These are phyloP conservation scores for Cavenderia fasciculata DNA, from an alignment of 78 protist genomes.

Conservation along the genomic window DNA sequence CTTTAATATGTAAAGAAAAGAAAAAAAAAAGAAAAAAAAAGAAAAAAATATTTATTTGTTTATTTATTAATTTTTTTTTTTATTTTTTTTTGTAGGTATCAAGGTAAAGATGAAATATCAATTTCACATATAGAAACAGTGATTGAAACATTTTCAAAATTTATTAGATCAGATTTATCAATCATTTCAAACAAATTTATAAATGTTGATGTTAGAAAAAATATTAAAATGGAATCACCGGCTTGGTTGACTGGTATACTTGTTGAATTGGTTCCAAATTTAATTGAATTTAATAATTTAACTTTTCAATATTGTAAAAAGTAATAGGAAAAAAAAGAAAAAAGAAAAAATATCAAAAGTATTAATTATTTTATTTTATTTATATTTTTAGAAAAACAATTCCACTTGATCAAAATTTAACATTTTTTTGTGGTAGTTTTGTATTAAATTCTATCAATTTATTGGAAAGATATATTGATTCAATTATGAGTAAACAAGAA, in stretches of 20 bases:
- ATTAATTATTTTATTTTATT: background rate
- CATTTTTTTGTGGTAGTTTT: constrained; percentile 46
- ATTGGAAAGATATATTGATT: constrained; percentile 7
- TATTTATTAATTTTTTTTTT: too few species aligned
- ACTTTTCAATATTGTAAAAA: background rate
- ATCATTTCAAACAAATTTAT: constrained; percentile 2
- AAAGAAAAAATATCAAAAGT: background rate
- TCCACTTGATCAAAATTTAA: constrained; percentile 45
- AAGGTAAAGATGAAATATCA: constrained; percentile 7
- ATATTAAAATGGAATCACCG: constrained; percentile 9
- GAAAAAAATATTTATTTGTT: background rate
- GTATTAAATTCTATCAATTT: constrained; percentile 36
- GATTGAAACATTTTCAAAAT: constrained; percentile 9
- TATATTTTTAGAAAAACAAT: background rate
- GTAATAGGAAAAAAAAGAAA: background rate
- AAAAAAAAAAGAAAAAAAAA: background rate
- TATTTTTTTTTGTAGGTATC: too few species aligned
- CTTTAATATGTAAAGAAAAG: background rate
- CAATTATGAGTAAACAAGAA: constrained; percentile 16
- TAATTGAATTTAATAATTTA: constrained; percentile 27
- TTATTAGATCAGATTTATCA: background rate
- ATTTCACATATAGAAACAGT: background rate
- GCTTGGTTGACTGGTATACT: constrained; percentile 56
- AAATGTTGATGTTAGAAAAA: constrained; percentile 1
- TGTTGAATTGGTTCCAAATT: constrained; percentile 10